Percentiles rank a stretch among this genome's conserved stretches.
Evolutionary conservation across 2,329 filamentous ascomycete genomes (phyloP).

Genomic region (Grosmannia penicillata): DNA sequence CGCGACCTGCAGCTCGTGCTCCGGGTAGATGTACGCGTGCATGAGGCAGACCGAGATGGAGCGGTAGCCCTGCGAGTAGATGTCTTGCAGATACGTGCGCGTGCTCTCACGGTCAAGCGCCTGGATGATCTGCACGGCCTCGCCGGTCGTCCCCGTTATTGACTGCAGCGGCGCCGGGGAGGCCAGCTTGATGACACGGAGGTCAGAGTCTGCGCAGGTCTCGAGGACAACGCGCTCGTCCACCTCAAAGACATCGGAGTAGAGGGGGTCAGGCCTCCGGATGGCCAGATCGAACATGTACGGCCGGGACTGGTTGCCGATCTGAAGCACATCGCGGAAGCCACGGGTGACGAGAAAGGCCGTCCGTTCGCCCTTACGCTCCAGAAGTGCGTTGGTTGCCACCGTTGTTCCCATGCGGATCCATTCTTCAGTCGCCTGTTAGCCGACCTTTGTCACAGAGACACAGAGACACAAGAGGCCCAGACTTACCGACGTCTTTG

Average conservation of each 20-base stretch:
- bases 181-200: constrained; percentile 43
- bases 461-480: too few species aligned
- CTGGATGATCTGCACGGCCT: constrained; percentile 55
- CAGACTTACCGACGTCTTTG: not conserved
- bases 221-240: constrained; percentile 82
- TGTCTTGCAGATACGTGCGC: constrained; percentile 42
- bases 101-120: constrained; percentile 44
- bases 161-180: not conserved
- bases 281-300: constrained; percentile 90
- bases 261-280: constrained; percentile 70
- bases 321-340: constrained; percentile 74
- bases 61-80: constrained; percentile 54
- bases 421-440: constrained; percentile 38
- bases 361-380: constrained; percentile 79
- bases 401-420: constrained; percentile 95
- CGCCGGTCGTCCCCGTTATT: constrained; percentile 53
- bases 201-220: constrained; percentile 44
- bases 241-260: constrained; percentile 68
- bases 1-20: constrained; percentile 68
- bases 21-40: constrained; percentile 44
- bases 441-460: not conserved
- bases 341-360: constrained; percentile 76
- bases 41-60: constrained; percentile 21
- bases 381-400: constrained; percentile 78
- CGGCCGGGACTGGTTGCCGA: constrained; percentile 79